Evolutionary conservation across 2,329 filamentous ascomycete species (phyloP).

Genomic region (Colletotrichum abscissum): DNA sequence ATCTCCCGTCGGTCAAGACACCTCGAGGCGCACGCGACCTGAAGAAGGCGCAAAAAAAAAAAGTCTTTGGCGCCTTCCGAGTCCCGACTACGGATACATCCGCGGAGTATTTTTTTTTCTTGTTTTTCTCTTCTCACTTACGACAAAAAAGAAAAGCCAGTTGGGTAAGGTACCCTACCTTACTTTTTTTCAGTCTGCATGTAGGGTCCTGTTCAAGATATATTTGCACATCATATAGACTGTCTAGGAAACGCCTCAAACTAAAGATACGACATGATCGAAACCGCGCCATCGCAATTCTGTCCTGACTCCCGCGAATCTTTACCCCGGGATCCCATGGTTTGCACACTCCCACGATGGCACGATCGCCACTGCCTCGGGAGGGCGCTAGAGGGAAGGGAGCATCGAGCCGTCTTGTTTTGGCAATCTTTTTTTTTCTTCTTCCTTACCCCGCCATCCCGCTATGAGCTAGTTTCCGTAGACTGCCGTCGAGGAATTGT

Average conservation of each 20-base stretch:
- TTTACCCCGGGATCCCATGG: conserved; percentile 1
- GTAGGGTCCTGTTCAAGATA: background rate
- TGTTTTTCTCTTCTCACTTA: background rate
- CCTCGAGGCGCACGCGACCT: conserved; percentile 28
- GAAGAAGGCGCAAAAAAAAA: background rate
- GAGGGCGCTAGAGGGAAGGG: conserved; percentile 12
- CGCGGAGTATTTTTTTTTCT: background rate
- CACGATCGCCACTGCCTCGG: conserved; percentile 17
- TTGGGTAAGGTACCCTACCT: background rate
- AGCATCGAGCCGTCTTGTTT: background rate
- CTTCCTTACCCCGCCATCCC: conserved; percentile 25
- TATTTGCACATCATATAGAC: background rate
- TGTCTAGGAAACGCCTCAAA: background rate
- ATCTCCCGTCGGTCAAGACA: conserved; percentile 5
- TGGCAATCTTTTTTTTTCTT: conserved; percentile 4
- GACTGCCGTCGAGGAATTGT: background rate
- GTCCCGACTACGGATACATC: background rate
- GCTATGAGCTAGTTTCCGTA: background rate
- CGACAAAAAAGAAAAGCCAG: background rate
- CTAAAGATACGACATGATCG: background rate
- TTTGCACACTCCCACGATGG: background rate
- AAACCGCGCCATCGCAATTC: background rate
- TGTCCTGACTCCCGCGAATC: background rate
- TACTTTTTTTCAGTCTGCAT: background rate
- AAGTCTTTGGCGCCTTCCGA: background rate